Percentiles rank a stretch among this genome's conserved stretches.
phyloP scores from a whole-genome alignment of 805 yeast species.

The Limtongia smithiae region DNA sequence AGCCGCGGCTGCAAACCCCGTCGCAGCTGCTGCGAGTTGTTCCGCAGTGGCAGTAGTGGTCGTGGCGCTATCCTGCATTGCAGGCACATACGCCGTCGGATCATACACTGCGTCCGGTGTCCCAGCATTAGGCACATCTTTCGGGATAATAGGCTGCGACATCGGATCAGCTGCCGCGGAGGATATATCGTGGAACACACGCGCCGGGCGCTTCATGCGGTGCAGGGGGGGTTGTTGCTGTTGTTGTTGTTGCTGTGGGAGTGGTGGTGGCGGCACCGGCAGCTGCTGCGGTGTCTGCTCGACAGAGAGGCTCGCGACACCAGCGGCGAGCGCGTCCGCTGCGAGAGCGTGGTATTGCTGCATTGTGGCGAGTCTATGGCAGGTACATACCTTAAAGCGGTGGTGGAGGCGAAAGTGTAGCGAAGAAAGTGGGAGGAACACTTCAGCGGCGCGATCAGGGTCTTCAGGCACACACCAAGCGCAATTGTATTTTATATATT shows the following conservation, averaged over 20 bases:
- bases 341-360: too few relatives aligned
- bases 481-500: too few relatives aligned
- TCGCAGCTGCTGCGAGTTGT: not conserved
- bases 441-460: too few relatives aligned
- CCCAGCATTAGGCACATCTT: not conserved
- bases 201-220: slow-evolving; percentile 12
- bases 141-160: not conserved
- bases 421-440: too few relatives aligned
- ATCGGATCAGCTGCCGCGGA: not conserved
- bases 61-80: not conserved
- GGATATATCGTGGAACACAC: slow-evolving; percentile 10
- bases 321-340: too few relatives aligned
- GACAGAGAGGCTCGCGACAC: too few relatives aligned
- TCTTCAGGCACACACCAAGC: too few relatives aligned
- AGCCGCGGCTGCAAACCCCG: slow-evolving; percentile 8
- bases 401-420: too few relatives aligned
- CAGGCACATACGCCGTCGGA: slow-evolving; percentile 8
- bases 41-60: too few relatives aligned
- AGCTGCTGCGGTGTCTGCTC: too few relatives aligned
- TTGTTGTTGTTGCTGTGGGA: slow-evolving; percentile 13
- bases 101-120: not conserved
- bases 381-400: too few relatives aligned
- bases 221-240: slow-evolving; percentile 9
- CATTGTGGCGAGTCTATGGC: too few relatives aligned
- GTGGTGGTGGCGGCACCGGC: not conserved